Percentiles rank a stretch among this genome's conserved stretches.
Conservation (phyloP, 495 filamentous ascomycete genomes). For the Penicillium crystallinum region DNA sequence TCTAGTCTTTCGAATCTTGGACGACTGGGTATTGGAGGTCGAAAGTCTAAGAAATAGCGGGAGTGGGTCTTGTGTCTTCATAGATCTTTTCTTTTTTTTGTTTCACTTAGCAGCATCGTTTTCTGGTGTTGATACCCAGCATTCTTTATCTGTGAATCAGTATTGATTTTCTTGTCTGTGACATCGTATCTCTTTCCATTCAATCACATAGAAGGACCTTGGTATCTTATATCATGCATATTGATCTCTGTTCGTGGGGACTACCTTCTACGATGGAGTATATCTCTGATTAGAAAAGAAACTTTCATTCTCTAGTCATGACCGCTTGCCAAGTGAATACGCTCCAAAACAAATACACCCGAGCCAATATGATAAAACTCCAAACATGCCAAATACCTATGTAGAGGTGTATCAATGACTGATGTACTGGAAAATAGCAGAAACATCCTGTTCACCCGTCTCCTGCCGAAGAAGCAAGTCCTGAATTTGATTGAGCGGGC, state of each 20-base stretch:
- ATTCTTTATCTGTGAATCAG: not conserved
- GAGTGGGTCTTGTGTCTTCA: not conserved
- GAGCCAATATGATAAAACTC: not conserved
- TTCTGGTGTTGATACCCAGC: not conserved
- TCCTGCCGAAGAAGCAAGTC: slow-evolving; percentile 91
- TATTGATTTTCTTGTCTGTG: not conserved
- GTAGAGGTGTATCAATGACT: slow-evolving; percentile 70
- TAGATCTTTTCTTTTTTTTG: not conserved
- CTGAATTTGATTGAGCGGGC: slow-evolving; percentile 73
- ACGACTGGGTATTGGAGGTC: slow-evolving; percentile 60
- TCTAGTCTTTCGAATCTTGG: slow-evolving; percentile 67
- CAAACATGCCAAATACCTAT: not conserved
- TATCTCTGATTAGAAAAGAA: not conserved
- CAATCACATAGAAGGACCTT: too few relatives aligned
- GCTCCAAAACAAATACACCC: slow-evolving; percentile 1
- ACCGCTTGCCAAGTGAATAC: not conserved
- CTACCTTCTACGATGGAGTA: too few relatives aligned
- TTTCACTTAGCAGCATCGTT: not conserved
- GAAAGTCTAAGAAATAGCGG: slow-evolving; percentile 43
- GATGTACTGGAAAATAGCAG: slow-evolving; percentile 97
- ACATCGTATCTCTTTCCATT: not conserved
- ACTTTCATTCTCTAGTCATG: slow-evolving; percentile 1
- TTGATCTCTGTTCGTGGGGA: too few relatives aligned
- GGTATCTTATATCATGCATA: too few relatives aligned
- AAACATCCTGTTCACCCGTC: slow-evolving; percentile 70